Conservation (phyloP, 1,284 basidiomycete genomes). For the Athelia psychrophila region DNA sequence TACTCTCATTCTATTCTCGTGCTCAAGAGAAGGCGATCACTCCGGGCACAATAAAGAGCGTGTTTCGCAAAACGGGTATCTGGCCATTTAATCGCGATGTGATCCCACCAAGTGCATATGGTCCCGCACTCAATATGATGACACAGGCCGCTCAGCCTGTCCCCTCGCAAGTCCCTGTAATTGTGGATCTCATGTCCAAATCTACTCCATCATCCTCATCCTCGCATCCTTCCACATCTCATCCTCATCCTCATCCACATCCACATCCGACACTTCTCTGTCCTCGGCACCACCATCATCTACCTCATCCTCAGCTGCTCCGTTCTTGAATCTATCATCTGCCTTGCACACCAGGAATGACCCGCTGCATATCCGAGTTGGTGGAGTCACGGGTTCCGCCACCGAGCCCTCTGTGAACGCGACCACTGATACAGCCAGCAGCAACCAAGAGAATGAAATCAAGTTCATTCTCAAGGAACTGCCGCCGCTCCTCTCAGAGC, state of each 20-base stretch:
- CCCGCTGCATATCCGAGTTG: too few relatives aligned
- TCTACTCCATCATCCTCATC: not conserved
- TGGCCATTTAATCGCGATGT: slow-evolving; percentile 13
- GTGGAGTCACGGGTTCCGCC: too few relatives aligned
- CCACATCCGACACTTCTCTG: not conserved
- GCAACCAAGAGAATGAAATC: not conserved
- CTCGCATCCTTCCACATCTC: not conserved
- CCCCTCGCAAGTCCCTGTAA: not conserved
- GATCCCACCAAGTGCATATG: slow-evolving; percentile 6
- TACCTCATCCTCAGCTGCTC: too few relatives aligned
- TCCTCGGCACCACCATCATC: too few relatives aligned
- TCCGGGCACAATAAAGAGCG: slow-evolving; percentile 10
- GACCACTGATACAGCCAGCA: not conserved
- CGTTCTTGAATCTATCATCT: too few relatives aligned
- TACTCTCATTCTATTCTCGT: slow-evolving; percentile 9
- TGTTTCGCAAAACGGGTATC: slow-evolving; percentile 17
- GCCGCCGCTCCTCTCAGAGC: not conserved
- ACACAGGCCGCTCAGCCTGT: slow-evolving; percentile 6
- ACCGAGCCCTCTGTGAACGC: too few relatives aligned
- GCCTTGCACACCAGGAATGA: too few relatives aligned
- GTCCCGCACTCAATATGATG: slow-evolving; percentile 6
- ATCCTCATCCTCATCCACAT: not conserved
- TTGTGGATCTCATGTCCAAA: not conserved
- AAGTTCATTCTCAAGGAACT: not conserved
- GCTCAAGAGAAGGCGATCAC: slow-evolving; percentile 12